Evolutionary conservation across 352 stramenopile species (phyloP).

Genomic region (Thalassiosira livingstoniorum): DNA sequence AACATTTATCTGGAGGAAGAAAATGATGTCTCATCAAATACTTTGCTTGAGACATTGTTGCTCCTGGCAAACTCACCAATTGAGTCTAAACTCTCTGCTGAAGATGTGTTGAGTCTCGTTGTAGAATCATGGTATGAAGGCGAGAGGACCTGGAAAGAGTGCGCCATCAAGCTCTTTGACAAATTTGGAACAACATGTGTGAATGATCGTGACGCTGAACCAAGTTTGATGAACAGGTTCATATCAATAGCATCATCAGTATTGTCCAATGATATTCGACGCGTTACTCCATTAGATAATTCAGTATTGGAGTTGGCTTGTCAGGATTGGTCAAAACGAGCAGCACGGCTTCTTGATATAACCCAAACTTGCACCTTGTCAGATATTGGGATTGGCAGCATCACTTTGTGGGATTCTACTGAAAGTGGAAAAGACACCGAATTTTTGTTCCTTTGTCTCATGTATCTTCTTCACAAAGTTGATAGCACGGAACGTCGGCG

Average conservation of each 20-base stretch:
- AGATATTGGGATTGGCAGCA: conserved; percentile 26
- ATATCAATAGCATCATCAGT: conserved; percentile 32
- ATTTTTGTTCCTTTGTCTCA: conserved; percentile 48
- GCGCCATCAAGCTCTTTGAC: conserved; percentile 25
- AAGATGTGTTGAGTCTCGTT: conserved; percentile 44
- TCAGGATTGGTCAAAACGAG: conserved; percentile 43
- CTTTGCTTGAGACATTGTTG: conserved; percentile 62
- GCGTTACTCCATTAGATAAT: conserved; percentile 38
- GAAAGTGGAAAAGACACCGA: conserved; percentile 23
- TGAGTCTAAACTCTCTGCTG: conserved; percentile 19
- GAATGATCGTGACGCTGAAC: not conserved
- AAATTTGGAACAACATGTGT: no score
- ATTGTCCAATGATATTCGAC: conserved; percentile 29
- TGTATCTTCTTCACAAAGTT: conserved; percentile 54
- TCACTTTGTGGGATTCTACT: conserved; percentile 31
- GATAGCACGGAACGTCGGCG: conserved; percentile 8
- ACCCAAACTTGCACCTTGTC: conserved; percentile 15
- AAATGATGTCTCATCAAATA: conserved; percentile 44
- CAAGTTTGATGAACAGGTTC: conserved; percentile 33
- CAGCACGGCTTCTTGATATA: conserved; percentile 36
- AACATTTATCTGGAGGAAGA: conserved; percentile 33
- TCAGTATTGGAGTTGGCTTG: conserved; percentile 43
- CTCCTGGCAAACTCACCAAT: conserved; percentile 18
- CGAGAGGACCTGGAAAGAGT: conserved; percentile 54
- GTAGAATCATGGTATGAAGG: conserved; percentile 64